phyloP scores from a whole-genome alignment of 2,329 filamentous ascomycete genomes.

The Tolypocladium tundrense region DNA sequence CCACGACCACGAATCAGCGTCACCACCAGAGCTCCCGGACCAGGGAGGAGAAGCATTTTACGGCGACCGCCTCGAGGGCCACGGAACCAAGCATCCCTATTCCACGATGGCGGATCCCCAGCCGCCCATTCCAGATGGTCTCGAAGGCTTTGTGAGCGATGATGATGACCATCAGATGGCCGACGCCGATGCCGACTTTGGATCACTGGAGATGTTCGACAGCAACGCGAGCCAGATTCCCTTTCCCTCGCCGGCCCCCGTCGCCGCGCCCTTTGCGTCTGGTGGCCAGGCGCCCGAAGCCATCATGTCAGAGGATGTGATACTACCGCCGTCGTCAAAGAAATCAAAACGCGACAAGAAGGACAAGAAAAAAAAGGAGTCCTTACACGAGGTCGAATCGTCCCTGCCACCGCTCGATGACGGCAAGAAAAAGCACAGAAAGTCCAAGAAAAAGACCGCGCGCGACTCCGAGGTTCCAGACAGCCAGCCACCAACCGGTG shows the following conservation, averaged over 20 bases:
- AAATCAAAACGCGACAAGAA: conserved; percentile 23
- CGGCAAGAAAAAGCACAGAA: conserved; percentile 13
- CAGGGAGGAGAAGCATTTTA: background rate
- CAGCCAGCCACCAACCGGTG: conserved; percentile 1
- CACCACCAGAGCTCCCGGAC: too few species aligned
- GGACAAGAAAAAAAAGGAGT: conserved; percentile 16
- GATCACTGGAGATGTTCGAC: conserved; percentile 26
- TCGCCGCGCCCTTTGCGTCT: conserved; percentile 4
- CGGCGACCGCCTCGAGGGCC: conserved; percentile 8
- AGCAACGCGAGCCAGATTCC: conserved; percentile 21
- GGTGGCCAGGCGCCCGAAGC: conserved; percentile 16
- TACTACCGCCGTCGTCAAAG: conserved; percentile 8
- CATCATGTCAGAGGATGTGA: conserved; percentile 15
- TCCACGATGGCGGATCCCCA: background rate
- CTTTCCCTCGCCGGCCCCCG: conserved; percentile 17
- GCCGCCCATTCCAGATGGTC: conserved; percentile 7
- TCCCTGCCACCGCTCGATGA: conserved; percentile 8
- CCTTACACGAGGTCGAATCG: conserved; percentile 8
- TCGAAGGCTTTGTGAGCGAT: conserved; percentile 14
- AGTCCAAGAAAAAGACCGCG: conserved; percentile 13
- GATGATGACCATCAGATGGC: conserved; percentile 10
- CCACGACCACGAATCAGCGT: background rate
- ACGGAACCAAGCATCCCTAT: conserved; percentile 2
- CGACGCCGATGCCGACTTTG: conserved; percentile 21
- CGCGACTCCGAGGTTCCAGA: conserved; percentile 2